phyloP scores from a whole-genome alignment of 768 basidiomycete species.

The Lyophyllum shimeji region DNA sequence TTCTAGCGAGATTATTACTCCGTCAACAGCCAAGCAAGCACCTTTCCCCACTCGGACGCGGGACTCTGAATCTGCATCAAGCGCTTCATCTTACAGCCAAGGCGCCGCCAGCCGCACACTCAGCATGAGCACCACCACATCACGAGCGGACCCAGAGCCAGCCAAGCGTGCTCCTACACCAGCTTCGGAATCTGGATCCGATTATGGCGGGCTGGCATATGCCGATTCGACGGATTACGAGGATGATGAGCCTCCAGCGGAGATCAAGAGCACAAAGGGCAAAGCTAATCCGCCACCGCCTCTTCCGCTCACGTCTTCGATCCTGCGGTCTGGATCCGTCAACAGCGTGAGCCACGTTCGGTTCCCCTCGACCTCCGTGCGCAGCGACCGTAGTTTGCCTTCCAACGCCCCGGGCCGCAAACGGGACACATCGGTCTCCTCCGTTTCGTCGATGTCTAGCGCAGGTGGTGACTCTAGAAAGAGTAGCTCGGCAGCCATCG shows the following conservation, averaged over 20 bases:
- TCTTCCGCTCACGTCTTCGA: conserved; percentile 20
- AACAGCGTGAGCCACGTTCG: conserved; percentile 20
- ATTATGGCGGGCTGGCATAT: conserved; percentile 49
- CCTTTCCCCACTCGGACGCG: conserved; percentile 3
- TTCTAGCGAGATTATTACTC: conserved; percentile 10
- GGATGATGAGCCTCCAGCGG: conserved; percentile 27
- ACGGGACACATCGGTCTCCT: conserved; percentile 12
- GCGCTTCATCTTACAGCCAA: conserved; percentile 14
- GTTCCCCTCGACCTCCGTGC: conserved; percentile 17
- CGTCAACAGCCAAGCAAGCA: conserved; percentile 18
- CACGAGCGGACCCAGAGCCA: conserved; percentile 4
- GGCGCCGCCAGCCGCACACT: conserved; percentile 3
- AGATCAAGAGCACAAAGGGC: conserved; percentile 15
- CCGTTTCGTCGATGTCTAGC: conserved; percentile 11
- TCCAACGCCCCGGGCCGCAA: conserved; percentile 1
- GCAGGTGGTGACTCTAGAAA: conserved; percentile 17
- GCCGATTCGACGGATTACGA: conserved; percentile 48
- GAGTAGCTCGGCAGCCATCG: conserved; percentile 37
- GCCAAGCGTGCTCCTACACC: conserved; percentile 16
- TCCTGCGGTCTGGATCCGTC: conserved; percentile 25
- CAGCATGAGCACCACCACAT: conserved; percentile 16
- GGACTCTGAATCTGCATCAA: conserved; percentile 6
- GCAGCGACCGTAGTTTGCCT: conserved; percentile 7
- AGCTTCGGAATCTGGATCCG: conserved; percentile 40
- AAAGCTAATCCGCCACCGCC: conserved; percentile 25